Base-by-base conservation (phyloP, 352 stramenopile species). In the Phytophthora fragariaefolia region DNA sequence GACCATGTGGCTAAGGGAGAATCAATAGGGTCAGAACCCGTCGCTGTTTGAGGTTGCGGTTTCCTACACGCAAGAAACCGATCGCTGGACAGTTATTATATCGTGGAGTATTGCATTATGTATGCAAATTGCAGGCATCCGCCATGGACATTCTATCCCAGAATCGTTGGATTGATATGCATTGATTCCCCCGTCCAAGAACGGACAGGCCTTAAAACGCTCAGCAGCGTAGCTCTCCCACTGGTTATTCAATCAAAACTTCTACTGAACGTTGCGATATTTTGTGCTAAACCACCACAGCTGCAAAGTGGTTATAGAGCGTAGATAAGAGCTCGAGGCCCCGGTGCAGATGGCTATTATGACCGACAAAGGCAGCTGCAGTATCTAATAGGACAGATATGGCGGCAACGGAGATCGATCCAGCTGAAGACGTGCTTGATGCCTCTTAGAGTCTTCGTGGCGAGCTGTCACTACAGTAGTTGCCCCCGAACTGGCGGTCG, bases 401-500 rank as follows among this genome's bases (percentile, higher is more conserved):
- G 22, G 28, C 17, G 32, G 62, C 54, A 13, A 58, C 22, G 4
- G 62, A 59, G 26, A 54, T 48, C 10, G 46, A 40, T 12, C 28
- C 30, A 6, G 56, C 48, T 3, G 63, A 56, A 7, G 63, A 65
- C 51, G 60, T 48, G 6, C 17, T 52, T 20, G 60, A 56, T n/a
- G 10, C 30, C 20, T 20, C 12, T 54, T 1, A 43, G 54, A 2
- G 62, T 28, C 22, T 61, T 36, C 28, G 48, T 55, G 24, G 32
- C 20, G 58, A 65, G 53, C 69, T 67, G 22, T 26, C 49, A 30
- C 26, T 68, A n/a, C n/a, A n/a, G n/a, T n/a, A 5, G 50, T 56
- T 13, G 15, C 23, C 13, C 49, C 40, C 15, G 38, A 50, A 32
- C 48, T 38, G 10, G 32, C 53, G 9, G 48, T 27, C 3, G 40